Base-by-base conservation (phyloP, 768 basidiomycete species). In the Suillus plorans region DNA sequence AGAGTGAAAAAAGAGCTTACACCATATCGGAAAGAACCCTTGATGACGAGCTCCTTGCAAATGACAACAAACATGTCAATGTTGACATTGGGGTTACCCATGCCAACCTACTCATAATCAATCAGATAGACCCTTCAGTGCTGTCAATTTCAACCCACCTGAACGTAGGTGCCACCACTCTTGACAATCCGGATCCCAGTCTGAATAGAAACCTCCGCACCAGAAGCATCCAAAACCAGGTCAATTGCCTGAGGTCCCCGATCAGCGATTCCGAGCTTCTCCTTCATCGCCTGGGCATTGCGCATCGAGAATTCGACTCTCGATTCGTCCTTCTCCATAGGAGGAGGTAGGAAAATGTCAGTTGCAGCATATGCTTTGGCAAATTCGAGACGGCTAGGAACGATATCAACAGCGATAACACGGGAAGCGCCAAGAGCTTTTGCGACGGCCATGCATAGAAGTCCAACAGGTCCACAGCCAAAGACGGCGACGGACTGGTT, bases 401-500 rank as follows among this genome's bases (percentile, higher is more conserved):
- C 83, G 67, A 94, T 90, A 72, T 95, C 95, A 66, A 97, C 85
- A 4, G 89, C 95, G 65, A 99, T 85, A 67, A 97, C 83, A 57
- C 91, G 88, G 49, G 84, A 82, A 2, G 95, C 97, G 42, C 95
- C 95, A 56, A 97, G 81, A 3, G 96, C 95, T 74, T 91, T 95
- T 8, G 97, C 96, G n/a, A 95, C 94, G 8, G 94, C 95, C 91
- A 96, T 94, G 73, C 91, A 92, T 25, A 97, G 85, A 36, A 97
- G 80, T n/a, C 90, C 90, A 63, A 91, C 87, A 2, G 95, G 96
- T 2, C 95, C 94, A 67, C 89, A 95, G 37, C 96, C 96, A 71
- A 95, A 95, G 62, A 98, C 81, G 18, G 85, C 87, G 67, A 97
- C 87, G 44, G 87, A 87, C 73, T 95, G 88, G 70, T 86, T 87